phyloP scores from a whole-genome alignment of 1,284 basidiomycete species.

The Caloboletus inedulis region DNA sequence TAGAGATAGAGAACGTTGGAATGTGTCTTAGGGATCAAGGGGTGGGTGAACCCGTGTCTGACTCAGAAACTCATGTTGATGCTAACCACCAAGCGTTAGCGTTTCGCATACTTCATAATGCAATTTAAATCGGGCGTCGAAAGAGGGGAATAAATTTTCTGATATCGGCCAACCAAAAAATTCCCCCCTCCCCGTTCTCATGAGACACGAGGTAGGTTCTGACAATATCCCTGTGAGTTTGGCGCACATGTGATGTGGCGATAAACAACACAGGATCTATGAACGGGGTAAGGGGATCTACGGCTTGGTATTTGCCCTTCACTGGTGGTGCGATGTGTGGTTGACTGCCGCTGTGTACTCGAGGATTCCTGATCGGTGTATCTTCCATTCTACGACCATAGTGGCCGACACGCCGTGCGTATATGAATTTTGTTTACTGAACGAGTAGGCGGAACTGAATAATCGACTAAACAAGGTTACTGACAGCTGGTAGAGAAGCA shows the following conservation, averaged over 20 bases:
- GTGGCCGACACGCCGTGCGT: neutral
- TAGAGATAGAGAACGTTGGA: neutral
- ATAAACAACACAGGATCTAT: constrained; percentile 10
- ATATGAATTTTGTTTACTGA: neutral
- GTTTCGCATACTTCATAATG: neutral
- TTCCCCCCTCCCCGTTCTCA: neutral
- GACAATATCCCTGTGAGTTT: neutral
- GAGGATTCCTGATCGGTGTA: neutral
- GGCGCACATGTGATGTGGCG: neutral
- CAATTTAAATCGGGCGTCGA: constrained; percentile 3
- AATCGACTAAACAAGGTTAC: neutral
- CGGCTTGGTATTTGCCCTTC: neutral
- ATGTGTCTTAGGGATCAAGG: neutral
- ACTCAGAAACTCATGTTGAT: constrained; percentile 11
- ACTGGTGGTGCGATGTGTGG: neutral
- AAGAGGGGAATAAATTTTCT: neutral
- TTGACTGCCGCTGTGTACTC: neutral
- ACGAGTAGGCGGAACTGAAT: neutral
- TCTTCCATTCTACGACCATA: constrained; percentile 4
- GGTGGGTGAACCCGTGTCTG: neutral
- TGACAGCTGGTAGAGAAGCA: constrained; percentile 1
- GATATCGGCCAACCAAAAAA: constrained; percentile 5
- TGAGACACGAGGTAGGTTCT: constrained; percentile 12
- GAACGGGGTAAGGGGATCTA: neutral
- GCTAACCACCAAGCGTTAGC: neutral